These are phyloP conservation scores for Metschnikowia baotianmanensis DNA, from an alignment of 805 yeast species.

Conservation along the genomic window DNA sequence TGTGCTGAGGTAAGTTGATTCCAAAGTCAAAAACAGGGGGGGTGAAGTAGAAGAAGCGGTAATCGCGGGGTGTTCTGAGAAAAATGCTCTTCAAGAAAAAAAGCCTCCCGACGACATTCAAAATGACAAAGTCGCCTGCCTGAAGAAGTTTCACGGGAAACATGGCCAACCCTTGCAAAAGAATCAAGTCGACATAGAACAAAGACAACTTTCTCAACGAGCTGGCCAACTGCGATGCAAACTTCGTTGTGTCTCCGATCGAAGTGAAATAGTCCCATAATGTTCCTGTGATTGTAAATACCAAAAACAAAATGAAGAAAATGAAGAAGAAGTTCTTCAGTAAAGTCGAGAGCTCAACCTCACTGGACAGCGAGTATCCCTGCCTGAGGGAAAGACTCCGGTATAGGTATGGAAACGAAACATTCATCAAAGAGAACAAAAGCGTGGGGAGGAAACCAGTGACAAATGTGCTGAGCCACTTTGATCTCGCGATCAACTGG, in stretches of 20 bases:
- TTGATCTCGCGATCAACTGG: slow-evolving; percentile 47
- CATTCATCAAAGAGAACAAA: slow-evolving; percentile 53
- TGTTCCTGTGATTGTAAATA: slow-evolving; percentile 61
- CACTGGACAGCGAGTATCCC: slow-evolving; percentile 56
- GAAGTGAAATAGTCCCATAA: slow-evolving; percentile 58
- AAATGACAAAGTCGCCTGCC: slow-evolving; percentile 49
- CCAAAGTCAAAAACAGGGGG: slow-evolving; percentile 64
- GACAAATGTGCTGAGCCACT: slow-evolving; percentile 52
- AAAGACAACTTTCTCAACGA: slow-evolving; percentile 51
- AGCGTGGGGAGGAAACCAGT: slow-evolving; percentile 64
- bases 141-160: slow-evolving; percentile 57
- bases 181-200: slow-evolving; percentile 58
- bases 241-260: slow-evolving; percentile 56
- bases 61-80: slow-evolving; percentile 50
- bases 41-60: slow-evolving; percentile 50
- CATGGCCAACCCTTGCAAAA: slow-evolving; percentile 69
- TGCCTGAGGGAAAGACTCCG: slow-evolving; percentile 48
- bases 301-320: slow-evolving; percentile 59
- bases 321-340: slow-evolving; percentile 59
- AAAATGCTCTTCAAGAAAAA: slow-evolving; percentile 39
- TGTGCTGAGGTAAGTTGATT: slow-evolving; percentile 58
- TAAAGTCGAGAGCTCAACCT: slow-evolving; percentile 54
- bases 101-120: slow-evolving; percentile 39
- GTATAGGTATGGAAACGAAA: slow-evolving; percentile 54
- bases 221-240: slow-evolving; percentile 53